phyloP scores from a whole-genome alignment of 1,284 basidiomycete species.

The Ganoderma lucidum region DNA sequence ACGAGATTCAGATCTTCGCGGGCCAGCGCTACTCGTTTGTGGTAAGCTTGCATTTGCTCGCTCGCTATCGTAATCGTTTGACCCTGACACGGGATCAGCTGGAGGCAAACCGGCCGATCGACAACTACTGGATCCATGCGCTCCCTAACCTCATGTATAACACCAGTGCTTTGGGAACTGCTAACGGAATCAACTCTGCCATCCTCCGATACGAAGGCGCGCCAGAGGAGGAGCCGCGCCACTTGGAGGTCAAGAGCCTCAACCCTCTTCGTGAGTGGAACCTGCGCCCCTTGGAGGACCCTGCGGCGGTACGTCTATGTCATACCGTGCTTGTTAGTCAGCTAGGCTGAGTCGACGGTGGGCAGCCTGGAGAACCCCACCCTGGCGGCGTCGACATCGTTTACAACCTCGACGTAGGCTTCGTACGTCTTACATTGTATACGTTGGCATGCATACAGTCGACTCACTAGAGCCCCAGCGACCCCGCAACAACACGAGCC shows the following conservation, averaged over 20 bases:
- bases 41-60: slow-evolving; percentile 21
- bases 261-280: slow-evolving; percentile 41
- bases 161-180: slow-evolving; percentile 36
- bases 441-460: background rate
- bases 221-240: slow-evolving; percentile 31
- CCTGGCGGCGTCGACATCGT: background rate
- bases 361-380: slow-evolving; percentile 38
- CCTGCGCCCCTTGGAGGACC: slow-evolving; percentile 30
- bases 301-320: slow-evolving; percentile 21
- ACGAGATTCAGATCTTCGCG: slow-evolving; percentile 49
- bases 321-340: background rate
- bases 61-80: background rate
- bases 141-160: slow-evolving; percentile 41
- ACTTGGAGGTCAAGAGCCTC: slow-evolving; percentile 47
- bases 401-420: background rate
- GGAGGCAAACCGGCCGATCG: slow-evolving; percentile 44
- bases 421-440: slow-evolving; percentile 36
- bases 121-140: slow-evolving; percentile 54
- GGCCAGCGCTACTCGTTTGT: slow-evolving; percentile 47
- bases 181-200: slow-evolving; percentile 54
- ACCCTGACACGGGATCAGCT: slow-evolving; percentile 27
- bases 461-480: slow-evolving; percentile 18
- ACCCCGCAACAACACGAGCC: slow-evolving; percentile 38
- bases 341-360: background rate
- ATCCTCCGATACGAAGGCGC: slow-evolving; percentile 63